Evolutionary conservation across 177 flowering plant species (phyloP).

Genomic region (Vitis hybrid): DNA sequence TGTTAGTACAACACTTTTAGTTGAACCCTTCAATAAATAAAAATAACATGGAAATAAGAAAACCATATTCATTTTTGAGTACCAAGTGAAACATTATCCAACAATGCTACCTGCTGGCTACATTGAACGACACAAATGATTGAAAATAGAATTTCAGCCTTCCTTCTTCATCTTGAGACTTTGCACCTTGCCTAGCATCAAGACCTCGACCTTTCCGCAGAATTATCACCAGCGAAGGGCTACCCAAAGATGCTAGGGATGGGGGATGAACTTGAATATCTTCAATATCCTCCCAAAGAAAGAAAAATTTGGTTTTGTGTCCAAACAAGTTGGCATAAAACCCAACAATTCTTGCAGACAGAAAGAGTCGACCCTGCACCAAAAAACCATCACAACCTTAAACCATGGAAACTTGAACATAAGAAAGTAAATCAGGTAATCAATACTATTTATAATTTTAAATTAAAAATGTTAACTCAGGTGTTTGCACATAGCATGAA

Average conservation of each 20-base stretch:
- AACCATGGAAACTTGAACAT: background rate
- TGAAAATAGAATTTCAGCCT: slow-evolving; percentile 69
- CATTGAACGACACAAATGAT: slow-evolving; percentile 68
- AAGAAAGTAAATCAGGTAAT: background rate
- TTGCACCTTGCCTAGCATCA: slow-evolving; percentile 76
- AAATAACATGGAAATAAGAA: background rate
- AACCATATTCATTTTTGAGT: background rate
- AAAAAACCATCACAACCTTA: background rate
- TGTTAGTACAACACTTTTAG: slow-evolving; percentile 16
- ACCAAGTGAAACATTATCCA: background rate
- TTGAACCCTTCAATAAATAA: background rate
- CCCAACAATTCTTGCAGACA: slow-evolving; percentile 78
- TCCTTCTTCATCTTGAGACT: slow-evolving; percentile 79
- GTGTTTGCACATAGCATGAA: background rate
- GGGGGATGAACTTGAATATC: slow-evolving; percentile 69
- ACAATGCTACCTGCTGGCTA: slow-evolving; percentile 57
- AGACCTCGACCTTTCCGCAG: slow-evolving; percentile 63
- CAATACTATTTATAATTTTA: too few species aligned
- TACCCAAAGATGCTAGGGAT: slow-evolving; percentile 66
- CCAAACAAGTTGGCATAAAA: slow-evolving; percentile 79
- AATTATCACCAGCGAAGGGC: slow-evolving; percentile 59
- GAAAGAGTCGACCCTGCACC: slow-evolving; percentile 71
- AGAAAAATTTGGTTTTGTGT: slow-evolving; percentile 72
- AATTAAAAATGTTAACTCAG: background rate
- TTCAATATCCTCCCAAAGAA: slow-evolving; percentile 86